Evolutionary conservation across 2,329 filamentous ascomycete genomes (phyloP), one percentile per base, ranked within the genome.

Genomic region (Alternaria triticimaculans): DNA sequence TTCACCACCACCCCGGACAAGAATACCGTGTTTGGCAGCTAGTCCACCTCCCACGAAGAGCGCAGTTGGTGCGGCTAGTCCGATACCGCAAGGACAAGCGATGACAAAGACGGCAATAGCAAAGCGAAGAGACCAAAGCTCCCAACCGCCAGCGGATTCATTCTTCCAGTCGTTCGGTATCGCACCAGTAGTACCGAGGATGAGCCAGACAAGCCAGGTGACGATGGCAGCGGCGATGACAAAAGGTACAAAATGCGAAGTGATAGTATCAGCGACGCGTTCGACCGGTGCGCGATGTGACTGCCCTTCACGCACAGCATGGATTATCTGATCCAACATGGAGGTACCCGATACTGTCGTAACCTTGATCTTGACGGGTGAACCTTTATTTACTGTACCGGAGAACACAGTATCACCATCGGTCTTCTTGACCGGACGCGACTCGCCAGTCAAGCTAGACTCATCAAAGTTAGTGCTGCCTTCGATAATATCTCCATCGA

Each of bases 31-130:
- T 76, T 91, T 90, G 7, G 93, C 93, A 3, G 93, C 93, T 18
- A 96, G 82, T 2, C 92, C 92, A 37, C 91, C 90, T 3, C 92
- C 93, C 10, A 96, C 92, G 68, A 95, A 95, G 33, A 96, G 75
- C 11, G 93, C 93, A 0, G 93, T 96, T 1, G 93, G 93, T 0
- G 92, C 92, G n/a, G 93, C 93, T 8, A 96, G 87, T 1, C 90
- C 93, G 14, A 96, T 85, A 3, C 93, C 93, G 73, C 93, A 96
- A 2, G 93, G 93, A 74, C 93, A 96, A 3, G 93, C 92, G 26
- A 96, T 90, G 33, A 96, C 92, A 70, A 96, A 96, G 12, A 96
- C 92, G 7, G 93, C 88, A 71, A 96, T 95, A 15, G 93, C 91
- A 84, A 95, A 96, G 66, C 92, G 89, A 48, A 96, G 85, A 3